Base-by-base conservation (phyloP, 2,329 filamentous ascomycete genomes). In the Ophiocordyceps camponoti-rufipedis region DNA sequence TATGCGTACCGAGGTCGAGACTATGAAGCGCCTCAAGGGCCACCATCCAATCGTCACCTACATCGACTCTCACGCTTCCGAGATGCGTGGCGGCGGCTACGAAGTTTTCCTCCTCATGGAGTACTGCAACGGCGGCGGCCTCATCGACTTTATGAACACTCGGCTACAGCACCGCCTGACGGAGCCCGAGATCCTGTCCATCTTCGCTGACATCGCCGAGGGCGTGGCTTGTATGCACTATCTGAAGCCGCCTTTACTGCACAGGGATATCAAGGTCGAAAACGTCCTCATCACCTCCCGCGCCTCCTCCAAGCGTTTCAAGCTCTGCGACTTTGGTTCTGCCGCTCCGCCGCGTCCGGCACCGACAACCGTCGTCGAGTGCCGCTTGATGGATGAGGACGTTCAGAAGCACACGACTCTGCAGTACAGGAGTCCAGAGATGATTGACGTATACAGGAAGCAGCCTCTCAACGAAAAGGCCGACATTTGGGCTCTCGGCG, bases 121-220 rank as follows among this genome's bases (percentile, higher is more conserved):
- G 61, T 95, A 82, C 64, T 98, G 91, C 67, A 79, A 83, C 56
- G 91, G 91, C 44, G 91, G 91, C 51, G 89, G 91, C 33, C 67
- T 98, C 59, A 98, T 98, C 60, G 91, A 98, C 66, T 98, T 96
- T 62, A 98, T 98, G 91, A 98, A 98, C 65, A 98, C 91, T 33
- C 78, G 91, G 45, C 68, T 98, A 56, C 91, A 98, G 65, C 88
- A 98, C 62, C 83, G 91, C 44, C 71, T 98, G 62, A 98, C 89
- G 33, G 91, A 98, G 67, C 89, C 91, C 44, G 91, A 98, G 69
- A 94, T 98, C 54, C 69, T 98, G 55, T 83, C 88, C 68, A 96
- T 98, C 63, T 96, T 98, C 65, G 82, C 82, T 44, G 91, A 98
- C 61, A 85, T 95, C 46, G 84, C 88, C 43, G 89, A 96, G 66